A percentile compares a stretch with the other conserved stretches of the same genome.
Evolutionary conservation across 2,329 filamentous ascomycete species (phyloP).

Genomic region (Orbilia blumenaviensis): DNA sequence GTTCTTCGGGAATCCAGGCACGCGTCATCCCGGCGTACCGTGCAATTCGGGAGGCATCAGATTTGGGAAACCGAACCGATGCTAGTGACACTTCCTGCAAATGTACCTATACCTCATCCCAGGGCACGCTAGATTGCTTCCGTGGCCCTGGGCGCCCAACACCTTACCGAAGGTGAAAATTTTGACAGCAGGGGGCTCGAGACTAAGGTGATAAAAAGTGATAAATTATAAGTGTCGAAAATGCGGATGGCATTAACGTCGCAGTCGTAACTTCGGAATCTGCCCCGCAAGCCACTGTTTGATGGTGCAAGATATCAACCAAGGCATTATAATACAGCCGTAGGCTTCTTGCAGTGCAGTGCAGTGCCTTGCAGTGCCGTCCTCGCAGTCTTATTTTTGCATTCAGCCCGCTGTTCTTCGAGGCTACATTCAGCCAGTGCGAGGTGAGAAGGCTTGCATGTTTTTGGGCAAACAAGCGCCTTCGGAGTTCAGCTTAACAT

Average conservation of each 20-base stretch:
- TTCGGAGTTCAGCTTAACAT: background rate
- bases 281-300: background rate
- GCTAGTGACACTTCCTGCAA: background rate
- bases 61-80: no score
- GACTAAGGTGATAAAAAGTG: background rate
- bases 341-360: no score
- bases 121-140: background rate
- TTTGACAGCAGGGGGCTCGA: background rate
- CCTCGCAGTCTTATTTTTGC: background rate
- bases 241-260: background rate
- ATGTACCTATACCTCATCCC: background rate
- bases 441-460: background rate
- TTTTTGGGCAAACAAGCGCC: background rate
- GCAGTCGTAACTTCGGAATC: background rate
- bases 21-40: no score
- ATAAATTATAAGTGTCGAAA: background rate
- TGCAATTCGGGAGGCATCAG: no score
- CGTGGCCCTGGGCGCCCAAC: background rate
- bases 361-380: background rate
- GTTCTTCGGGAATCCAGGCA: background rate
- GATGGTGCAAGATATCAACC: background rate
- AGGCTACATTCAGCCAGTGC: background rate
- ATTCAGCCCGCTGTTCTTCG: background rate
- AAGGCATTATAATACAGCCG: background rate
- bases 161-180: background rate